Percentiles rank a stretch among this genome's conserved stretches.
Evolutionary conservation across 306 rosid species (phyloP).

Genomic region (Purshia tridentata): DNA sequence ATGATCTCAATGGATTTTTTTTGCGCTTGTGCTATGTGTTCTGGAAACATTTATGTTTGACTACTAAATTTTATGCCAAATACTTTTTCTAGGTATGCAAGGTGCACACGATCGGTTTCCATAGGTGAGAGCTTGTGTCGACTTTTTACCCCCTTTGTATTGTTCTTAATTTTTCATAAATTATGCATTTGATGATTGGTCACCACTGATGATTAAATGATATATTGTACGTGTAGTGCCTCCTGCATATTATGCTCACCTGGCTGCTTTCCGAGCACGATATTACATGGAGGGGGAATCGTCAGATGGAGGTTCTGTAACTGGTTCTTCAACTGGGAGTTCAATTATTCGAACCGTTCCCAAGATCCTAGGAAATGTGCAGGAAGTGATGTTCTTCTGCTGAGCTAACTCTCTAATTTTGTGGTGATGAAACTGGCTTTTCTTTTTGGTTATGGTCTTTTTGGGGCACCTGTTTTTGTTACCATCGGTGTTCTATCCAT

Average conservation of each 20-base stretch:
- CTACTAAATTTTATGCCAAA: not conserved
- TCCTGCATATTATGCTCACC: constrained; percentile 40
- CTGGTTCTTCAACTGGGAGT: not conserved
- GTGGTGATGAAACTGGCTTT: not conserved
- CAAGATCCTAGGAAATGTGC: constrained; percentile 27
- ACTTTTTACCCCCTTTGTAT: not conserved
- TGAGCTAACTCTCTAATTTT: not conserved
- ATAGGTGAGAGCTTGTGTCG: constrained; percentile 24
- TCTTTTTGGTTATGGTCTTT: too few relatives aligned
- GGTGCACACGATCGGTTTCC: constrained; percentile 55
- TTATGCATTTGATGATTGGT: not conserved
- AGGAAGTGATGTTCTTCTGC: constrained; percentile 46
- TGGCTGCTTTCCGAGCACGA: constrained; percentile 37
- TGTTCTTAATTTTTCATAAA: not conserved
- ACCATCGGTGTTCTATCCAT: too few relatives aligned
- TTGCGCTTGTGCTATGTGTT: not conserved
- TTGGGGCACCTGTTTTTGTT: too few relatives aligned
- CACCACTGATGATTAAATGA: not conserved
- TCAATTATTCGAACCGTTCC: constrained; percentile 22
- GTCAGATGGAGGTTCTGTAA: constrained; percentile 28
- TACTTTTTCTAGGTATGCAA: constrained; percentile 37
- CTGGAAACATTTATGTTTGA: not conserved
- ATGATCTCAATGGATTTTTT: not conserved
- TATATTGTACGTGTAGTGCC: constrained; percentile 34
- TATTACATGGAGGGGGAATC: constrained; percentile 28